A percentile compares a stretch with the other conserved stretches of the same genome.
phyloP scores from a whole-genome alignment of 345 rosid genomes.

The Pelargonium nanum region DNA sequence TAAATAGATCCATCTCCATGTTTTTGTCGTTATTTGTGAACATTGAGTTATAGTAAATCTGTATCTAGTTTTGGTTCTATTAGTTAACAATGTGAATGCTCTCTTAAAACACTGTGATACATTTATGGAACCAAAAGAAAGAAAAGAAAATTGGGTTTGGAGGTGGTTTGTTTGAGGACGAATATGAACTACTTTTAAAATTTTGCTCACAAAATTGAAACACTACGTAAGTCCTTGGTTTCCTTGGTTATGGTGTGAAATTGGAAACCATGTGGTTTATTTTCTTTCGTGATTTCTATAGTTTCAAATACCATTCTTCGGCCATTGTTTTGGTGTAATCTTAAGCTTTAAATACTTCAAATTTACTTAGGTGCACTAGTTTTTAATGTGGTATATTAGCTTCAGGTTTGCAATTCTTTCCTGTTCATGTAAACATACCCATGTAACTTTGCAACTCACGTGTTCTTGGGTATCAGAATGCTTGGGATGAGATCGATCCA shows the following conservation, averaged over 20 bases:
- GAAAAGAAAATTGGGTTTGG: no score
- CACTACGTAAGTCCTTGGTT: background rate
- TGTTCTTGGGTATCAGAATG: constrained; percentile 40
- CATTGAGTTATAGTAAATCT: no score
- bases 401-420: no score
- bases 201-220: background rate
- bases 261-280: background rate
- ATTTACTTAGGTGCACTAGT: no score
- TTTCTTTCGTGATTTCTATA: no score
- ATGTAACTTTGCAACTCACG: background rate
- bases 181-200: background rate
- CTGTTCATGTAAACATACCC: background rate
- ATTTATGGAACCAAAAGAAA: no score
- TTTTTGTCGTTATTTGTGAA: no score
- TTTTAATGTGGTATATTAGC: no score
- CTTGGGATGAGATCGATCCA: constrained; percentile 91
- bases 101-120: no score
- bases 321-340: background rate
- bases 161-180: background rate
- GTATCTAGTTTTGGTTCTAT: no score
- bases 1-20: no score
- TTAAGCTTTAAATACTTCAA: background rate
- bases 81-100: no score
- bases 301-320: background rate
- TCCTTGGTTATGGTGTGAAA: background rate